Evolutionary conservation across 2,329 filamentous ascomycete genomes (phyloP), one percentile per base, ranked within the genome.

Genomic region (Leptographium galeiforme): DNA sequence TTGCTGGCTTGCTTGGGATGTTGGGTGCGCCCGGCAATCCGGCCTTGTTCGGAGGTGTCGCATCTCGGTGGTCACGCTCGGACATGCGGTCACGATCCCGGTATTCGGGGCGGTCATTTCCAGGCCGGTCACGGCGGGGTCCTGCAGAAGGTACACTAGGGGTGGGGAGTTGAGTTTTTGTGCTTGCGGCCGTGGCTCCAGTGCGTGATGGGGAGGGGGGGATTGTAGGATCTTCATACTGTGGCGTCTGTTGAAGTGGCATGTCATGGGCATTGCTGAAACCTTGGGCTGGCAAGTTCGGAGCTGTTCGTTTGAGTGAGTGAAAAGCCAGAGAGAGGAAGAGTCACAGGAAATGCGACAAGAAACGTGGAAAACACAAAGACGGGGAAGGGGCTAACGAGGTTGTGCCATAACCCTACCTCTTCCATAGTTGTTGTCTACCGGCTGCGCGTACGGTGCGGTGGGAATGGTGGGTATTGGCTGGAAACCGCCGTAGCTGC

Each of bases 401-500:
- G 59, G 61, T 55, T n/a, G 47, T 39, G 18, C 18, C 47, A 33
- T 16, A 33, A 49, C 36, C 55, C 33, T 44, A 58, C 58, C 56
- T 57, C 58, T 52, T 25, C 58, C 58, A 18, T 56, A 59, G 7
- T 48, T 52, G 36, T 54, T 46, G 39, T 59, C 58, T 3, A 59
- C 53, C 2, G 58, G 53, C 16, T 52, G 55, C 6, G 46, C 44
- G 14, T 53, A 57, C 52, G 58, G 57, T 19, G 53, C 53, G 45
- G 52, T 54, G 57, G 57, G 58, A 55, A 57, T 53, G 13, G 19
- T 18, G 14, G 53, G 19, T 8, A 19, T n/a, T 2, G 56, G 33
- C 55, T 62, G 62, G 13, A 34, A 53, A 75, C 74, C 74, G 78
- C 79, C 77, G 72, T 78, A 78, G 69, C 76, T 76, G 60, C 76